Percentiles rank a stretch among this genome's conserved stretches.
phyloP scores from a whole-genome alignment of 306 rosid genomes.

The Spatholobus suberectus region DNA sequence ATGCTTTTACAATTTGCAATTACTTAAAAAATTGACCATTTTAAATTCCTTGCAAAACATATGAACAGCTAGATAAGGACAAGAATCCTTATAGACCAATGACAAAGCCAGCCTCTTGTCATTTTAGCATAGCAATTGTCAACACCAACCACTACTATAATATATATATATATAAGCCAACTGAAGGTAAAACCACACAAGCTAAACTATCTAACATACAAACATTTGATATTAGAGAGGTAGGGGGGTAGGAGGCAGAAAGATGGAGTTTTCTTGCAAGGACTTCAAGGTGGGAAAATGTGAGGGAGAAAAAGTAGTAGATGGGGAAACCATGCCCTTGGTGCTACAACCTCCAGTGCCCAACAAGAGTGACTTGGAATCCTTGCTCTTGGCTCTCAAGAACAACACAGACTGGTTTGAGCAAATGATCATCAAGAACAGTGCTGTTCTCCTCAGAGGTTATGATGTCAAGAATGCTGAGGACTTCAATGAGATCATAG shows the following conservation, averaged over 20 bases:
- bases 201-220: background rate
- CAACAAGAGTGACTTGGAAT: slow-evolving; percentile 49
- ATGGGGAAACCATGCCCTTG: slow-evolving; percentile 82
- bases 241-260: background rate
- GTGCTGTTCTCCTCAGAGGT: slow-evolving; percentile 80
- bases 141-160: background rate
- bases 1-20: background rate
- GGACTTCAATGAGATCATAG: slow-evolving; percentile 73
- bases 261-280: slow-evolving; percentile 63
- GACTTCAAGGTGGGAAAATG: slow-evolving; percentile 73
- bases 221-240: slow-evolving; percentile 23
- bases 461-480: slow-evolving; percentile 60
- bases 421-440: slow-evolving; percentile 68
- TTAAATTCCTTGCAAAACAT: background rate
- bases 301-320: slow-evolving; percentile 74
- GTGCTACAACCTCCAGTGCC: slow-evolving; percentile 61
- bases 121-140: slow-evolving; percentile 39
- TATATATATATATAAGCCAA: slow-evolving; percentile 17
- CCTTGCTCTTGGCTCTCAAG: slow-evolving; percentile 52
- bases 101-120: slow-evolving; percentile 32
- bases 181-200: slow-evolving; percentile 21
- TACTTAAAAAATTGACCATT: background rate
- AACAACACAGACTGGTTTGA: slow-evolving; percentile 77
- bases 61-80: slow-evolving; percentile 14
- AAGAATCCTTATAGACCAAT: slow-evolving; percentile 9